Base-by-base conservation (phyloP, 163 green algal species). In the Prototheca wickerhamii region DNA sequence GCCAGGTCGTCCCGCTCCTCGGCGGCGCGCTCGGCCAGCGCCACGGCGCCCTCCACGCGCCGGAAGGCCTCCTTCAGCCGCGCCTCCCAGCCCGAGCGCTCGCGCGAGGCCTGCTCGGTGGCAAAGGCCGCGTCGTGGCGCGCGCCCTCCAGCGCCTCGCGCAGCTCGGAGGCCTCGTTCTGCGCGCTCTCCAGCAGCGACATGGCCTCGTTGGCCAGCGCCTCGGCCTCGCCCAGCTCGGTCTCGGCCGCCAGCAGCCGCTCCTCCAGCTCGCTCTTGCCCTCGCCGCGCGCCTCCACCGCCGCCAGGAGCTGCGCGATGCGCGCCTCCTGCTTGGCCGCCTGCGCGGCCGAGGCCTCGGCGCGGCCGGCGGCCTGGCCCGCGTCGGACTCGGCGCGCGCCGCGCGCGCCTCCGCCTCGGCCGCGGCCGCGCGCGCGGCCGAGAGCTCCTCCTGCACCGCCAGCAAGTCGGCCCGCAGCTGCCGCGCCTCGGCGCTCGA, bases 31-130 rank as follows among this genome's bases (percentile, higher is more conserved):
- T 74, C 71, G 3, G 65, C 55, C 60, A 77, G 50, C 42, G 65
- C 17, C 34, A 77, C 58, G 5, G 59, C 61, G 28, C 60, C 64
- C 65, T 77, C 68, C 35, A 62, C 62, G 49, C 63, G 63, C 40
- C 63, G 67, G 57, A 69, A 72, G 2, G 62, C 58, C 25, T 78
- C 71, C 40, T 71, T 70, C 26, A 74, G 66, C 55, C 65, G 64
- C 23, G 53, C 34, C 31, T 78, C 71, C 71, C 71, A 78, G 37
- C 67, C 71, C 2, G 5, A 31, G 0, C 46, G 23, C 21, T 70
- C 63, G 31, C 53, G 50, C 32, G 46, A 30, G 12, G 23, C 46
- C 23, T 54, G 46, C 5, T 6, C 46, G 12, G 46, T 18, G 23
- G 46, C 46, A 3, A 54, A 54, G 5, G 6, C 46, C 46, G 46